These are phyloP conservation scores for Aristolochia californica DNA, from an alignment of 164 flowering plant species.

Conservation along the genomic window DNA sequence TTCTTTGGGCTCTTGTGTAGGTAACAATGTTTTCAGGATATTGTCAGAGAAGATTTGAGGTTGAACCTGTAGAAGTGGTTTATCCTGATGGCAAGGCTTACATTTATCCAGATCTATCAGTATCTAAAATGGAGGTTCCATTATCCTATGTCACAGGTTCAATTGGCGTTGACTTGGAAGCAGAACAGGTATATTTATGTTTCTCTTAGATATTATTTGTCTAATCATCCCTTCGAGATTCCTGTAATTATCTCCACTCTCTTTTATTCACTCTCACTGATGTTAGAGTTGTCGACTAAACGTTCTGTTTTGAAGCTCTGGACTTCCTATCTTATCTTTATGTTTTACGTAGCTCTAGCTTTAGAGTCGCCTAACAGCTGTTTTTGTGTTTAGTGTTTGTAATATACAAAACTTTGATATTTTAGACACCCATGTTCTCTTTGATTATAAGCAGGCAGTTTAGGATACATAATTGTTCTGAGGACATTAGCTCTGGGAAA, in stretches of 20 bases:
- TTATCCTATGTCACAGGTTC: constrained; percentile 58
- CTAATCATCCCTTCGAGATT: neutral
- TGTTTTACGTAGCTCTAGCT: no score
- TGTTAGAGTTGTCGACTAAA: no score
- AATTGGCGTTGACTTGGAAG: constrained; percentile 64
- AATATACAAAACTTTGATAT: neutral
- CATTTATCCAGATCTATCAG: constrained; percentile 65
- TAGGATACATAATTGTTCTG: neutral
- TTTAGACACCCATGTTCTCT: neutral
- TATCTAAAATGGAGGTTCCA: constrained; percentile 63
- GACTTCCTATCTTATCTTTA: no score
- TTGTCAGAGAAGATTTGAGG: constrained; percentile 75
- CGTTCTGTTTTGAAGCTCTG: no score
- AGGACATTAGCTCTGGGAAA: neutral
- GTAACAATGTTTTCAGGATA: constrained; percentile 80
- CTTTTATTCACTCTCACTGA: neutral
- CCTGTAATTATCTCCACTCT: neutral
- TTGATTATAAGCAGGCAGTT: neutral
- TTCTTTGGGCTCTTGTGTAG: constrained; percentile 20
- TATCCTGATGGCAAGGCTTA: constrained; percentile 48
- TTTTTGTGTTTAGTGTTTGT: no score
- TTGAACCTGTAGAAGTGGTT: constrained; percentile 88
- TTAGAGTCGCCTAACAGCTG: no score
- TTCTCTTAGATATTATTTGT: neutral
- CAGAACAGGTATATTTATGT: constrained; percentile 38